A percentile compares a stretch with the other conserved stretches of the same genome.
Evolutionary conservation across 148 eudicot species (phyloP).

Genomic region (Pharnaceum exiguum): DNA sequence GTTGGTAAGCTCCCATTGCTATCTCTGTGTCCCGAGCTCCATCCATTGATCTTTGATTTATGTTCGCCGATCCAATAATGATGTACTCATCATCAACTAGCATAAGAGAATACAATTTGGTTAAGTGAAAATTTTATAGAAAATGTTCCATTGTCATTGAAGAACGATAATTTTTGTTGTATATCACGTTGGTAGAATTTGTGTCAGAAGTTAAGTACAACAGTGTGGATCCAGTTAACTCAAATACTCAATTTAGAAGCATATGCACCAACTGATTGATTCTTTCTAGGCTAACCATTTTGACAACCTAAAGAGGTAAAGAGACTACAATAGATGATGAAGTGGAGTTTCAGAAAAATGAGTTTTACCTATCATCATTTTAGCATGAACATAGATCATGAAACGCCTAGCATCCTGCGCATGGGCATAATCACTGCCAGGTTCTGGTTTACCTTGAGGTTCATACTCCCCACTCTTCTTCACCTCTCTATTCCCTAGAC

Average conservation of each 20-base stretch:
- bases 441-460: conserved; percentile 34
- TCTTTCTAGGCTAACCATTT: not conserved
- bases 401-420: conserved; percentile 41
- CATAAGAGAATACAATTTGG: not conserved
- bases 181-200: too few species aligned
- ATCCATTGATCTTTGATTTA: conserved; percentile 51
- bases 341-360: not conserved
- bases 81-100: conserved; percentile 60
- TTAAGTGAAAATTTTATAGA: too few species aligned
- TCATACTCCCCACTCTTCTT: conserved; percentile 34
- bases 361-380: conserved; percentile 51
- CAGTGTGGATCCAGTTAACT: too few species aligned
- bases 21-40: conserved; percentile 54
- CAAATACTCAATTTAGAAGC: too few species aligned
- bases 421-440: conserved; percentile 26
- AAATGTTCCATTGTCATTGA: too few species aligned
- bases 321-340: not conserved
- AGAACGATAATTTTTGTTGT: too few species aligned
- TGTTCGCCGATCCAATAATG: conserved; percentile 44
- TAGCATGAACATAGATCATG: conserved; percentile 57
- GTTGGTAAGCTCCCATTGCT: conserved; percentile 59
- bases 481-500: conserved; percentile 44
- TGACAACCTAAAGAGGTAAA: not conserved
- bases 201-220: too few species aligned
- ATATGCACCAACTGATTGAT: too few species aligned